Evolutionary conservation across 352 stramenopile species (phyloP), one percentile per base, ranked within the genome.

Genomic region (Phytophthora sp.): DNA sequence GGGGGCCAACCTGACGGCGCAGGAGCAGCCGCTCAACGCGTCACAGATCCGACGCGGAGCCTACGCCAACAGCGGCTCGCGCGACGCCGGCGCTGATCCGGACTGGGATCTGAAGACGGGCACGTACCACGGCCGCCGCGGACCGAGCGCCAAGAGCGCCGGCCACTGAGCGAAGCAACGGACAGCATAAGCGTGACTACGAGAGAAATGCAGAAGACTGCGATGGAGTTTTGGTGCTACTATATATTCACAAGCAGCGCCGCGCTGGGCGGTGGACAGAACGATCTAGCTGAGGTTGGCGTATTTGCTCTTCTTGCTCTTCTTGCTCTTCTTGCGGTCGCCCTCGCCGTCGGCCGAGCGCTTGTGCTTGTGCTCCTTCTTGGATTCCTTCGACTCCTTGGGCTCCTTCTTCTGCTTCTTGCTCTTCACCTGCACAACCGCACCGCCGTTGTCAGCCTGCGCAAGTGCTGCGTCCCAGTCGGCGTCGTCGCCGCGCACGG

Each of bases 401-500:
- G 92, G 68, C 69, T 89, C 76, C 58, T 83, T 72, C 54, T 71
- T 60, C 62, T 78, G 77, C 61, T 95, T 91, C 72, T 95, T 96
- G 62, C 79, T 94, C 70, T 92, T 92, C 39, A 96, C 80, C 60
- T 97, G 88, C 67, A 94, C 80, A 67, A 85, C 54, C 20, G 81
- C 54, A 12, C 68, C 72, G 2, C 58, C 62, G 32, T 52, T 69
- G 34, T 78, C 69, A 28, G 76, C 55, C 21, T 80, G 56, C 21
- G 78, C 66, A n/a, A 91, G 72, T 18, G 83, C 83, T 12, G 68
- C 61, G 43, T 88, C 86, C 95, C 96, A 99, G 56, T 98, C 93
- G 11, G 95, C 83, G 28, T 98, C 95, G 24, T 92, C 94, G 38
- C 96, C 96, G 52, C 93, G 93, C 26, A 99, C 84, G 10, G 90